Percentiles rank a stretch among this genome's conserved stretches.
phyloP scores from a whole-genome alignment of 352 stramenopile species.

The Pythium utonaiense region DNA sequence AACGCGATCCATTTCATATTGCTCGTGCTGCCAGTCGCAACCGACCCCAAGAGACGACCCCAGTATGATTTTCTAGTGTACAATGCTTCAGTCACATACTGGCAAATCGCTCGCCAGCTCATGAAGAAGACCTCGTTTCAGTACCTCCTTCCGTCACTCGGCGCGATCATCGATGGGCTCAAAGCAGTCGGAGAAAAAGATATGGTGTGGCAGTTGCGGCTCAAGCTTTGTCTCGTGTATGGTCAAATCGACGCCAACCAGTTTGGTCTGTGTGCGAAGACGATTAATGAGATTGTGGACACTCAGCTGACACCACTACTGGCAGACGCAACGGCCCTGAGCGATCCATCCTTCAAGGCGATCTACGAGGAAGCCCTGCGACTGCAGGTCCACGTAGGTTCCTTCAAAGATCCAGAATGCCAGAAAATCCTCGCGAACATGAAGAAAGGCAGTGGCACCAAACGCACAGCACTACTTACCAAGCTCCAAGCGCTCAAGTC shows the following conservation, averaged over 20 bases:
- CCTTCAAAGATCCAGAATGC: conserved; percentile 72
- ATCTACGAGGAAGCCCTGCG: conserved; percentile 68
- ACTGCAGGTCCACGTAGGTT: conserved; percentile 66
- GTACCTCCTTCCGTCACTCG: conserved; percentile 66
- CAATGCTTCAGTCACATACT: conserved; percentile 88
- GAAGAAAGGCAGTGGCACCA: conserved; percentile 43
- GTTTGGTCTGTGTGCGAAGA: conserved; percentile 46
- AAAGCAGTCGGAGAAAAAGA: conserved; percentile 70
- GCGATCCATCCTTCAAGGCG: conserved; percentile 23
- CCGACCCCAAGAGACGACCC: conserved; percentile 47
- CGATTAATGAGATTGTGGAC: conserved; percentile 68
- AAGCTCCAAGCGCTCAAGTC: conserved; percentile 73
- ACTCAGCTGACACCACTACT: conserved; percentile 45
- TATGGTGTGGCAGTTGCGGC: conserved; percentile 51
- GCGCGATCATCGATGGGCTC: conserved; percentile 63
- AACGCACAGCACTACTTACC: conserved; percentile 39
- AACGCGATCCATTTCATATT: conserved; percentile 78
- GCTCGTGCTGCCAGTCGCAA: conserved; percentile 68
- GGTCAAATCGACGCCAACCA: conserved; percentile 69
- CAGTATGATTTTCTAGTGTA: conserved; percentile 90
- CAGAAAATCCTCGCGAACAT: conserved; percentile 67
- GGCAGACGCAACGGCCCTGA: conserved; percentile 22
- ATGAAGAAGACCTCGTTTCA: conserved; percentile 80
- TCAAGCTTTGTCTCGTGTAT: conserved; percentile 69
- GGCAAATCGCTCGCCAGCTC: conserved; percentile 76